These are phyloP conservation scores for Coemansia furcata DNA, from an alignment of 192 early-diverging fungal species.

Conservation along the genomic window DNA sequence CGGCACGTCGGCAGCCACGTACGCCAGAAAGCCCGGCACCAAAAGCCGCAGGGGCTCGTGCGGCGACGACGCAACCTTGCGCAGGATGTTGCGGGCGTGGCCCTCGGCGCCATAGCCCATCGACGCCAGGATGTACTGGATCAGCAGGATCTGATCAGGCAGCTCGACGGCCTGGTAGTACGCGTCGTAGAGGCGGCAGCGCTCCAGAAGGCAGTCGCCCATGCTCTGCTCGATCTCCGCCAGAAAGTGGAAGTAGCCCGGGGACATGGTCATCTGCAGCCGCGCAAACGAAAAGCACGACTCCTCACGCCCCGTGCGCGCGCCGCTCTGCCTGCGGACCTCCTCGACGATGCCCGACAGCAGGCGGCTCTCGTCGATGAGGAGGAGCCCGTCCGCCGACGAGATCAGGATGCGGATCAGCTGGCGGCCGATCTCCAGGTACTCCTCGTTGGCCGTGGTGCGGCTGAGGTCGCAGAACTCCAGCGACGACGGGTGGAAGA, in stretches of 20 bases:
- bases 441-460: constrained; percentile 46
- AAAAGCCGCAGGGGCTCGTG: constrained; percentile 42
- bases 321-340: constrained; percentile 40
- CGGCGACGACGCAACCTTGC: constrained; percentile 46
- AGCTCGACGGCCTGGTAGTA: constrained; percentile 54
- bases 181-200: constrained; percentile 46
- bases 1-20: constrained; percentile 34
- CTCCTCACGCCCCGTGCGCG: constrained; percentile 38
- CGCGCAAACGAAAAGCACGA: constrained; percentile 53
- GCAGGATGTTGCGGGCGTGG: constrained; percentile 47
- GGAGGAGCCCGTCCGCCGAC: constrained; percentile 45
- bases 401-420: constrained; percentile 50
- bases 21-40: constrained; percentile 43
- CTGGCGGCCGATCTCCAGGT: constrained; percentile 50
- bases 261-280: constrained; percentile 54
- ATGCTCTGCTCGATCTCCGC: constrained; percentile 39
- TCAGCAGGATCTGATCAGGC: constrained; percentile 45
- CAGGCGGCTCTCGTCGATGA: constrained; percentile 50
- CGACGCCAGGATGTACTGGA: constrained; percentile 49
- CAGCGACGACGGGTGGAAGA: constrained; percentile 46
- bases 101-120: constrained; percentile 41
- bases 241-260: constrained; percentile 53
- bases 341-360: constrained; percentile 48
- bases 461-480: constrained; percentile 53
- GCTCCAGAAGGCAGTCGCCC: constrained; percentile 43